These are phyloP conservation scores for Paramecium octaurelia DNA, from an alignment of 73 alveolate genomes.

Conservation along the genomic window DNA sequence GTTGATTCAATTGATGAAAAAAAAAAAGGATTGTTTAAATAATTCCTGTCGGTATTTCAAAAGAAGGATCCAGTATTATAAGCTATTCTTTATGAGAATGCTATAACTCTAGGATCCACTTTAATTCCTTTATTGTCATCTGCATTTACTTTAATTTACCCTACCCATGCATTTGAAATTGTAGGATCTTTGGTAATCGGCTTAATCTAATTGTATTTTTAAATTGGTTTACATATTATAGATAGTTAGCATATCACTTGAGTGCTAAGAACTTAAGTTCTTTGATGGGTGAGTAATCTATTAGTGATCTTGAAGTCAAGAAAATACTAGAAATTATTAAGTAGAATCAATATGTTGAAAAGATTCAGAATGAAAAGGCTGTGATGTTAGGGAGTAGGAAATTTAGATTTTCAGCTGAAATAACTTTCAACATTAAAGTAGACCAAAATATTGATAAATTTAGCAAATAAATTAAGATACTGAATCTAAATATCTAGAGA, in stretches of 20 bases:
- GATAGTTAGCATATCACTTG: not conserved
- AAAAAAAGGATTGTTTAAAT: not conserved
- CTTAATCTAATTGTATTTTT: slow-evolving; percentile 20
- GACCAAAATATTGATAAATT: not conserved
- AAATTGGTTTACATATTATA: not conserved
- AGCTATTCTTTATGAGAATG: slow-evolving; percentile 61
- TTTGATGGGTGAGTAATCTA: slow-evolving; percentile 25
- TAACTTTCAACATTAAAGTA: slow-evolving; percentile 9
- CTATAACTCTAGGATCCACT: slow-evolving; percentile 34
- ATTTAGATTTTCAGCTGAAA: slow-evolving; percentile 33
- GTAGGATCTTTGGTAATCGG: slow-evolving; percentile 46
- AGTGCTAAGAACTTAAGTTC: not conserved
- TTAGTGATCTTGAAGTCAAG: not conserved
- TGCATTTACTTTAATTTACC: not conserved
- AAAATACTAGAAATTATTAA: not conserved
- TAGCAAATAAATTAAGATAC: not conserved
- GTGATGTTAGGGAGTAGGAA: slow-evolving; percentile 31
- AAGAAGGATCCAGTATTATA: slow-evolving; percentile 55
- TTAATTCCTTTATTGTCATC: slow-evolving; percentile 51
- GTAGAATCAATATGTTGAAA: not conserved
- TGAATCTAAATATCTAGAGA: not conserved
- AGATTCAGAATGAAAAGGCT: slow-evolving; percentile 6
- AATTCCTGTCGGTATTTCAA: not conserved
- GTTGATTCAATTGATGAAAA: slow-evolving; percentile 19
- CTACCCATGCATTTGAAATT: slow-evolving; percentile 52